Base-by-base conservation (phyloP, 345 rosid species). In the Jatropha curcas region DNA sequence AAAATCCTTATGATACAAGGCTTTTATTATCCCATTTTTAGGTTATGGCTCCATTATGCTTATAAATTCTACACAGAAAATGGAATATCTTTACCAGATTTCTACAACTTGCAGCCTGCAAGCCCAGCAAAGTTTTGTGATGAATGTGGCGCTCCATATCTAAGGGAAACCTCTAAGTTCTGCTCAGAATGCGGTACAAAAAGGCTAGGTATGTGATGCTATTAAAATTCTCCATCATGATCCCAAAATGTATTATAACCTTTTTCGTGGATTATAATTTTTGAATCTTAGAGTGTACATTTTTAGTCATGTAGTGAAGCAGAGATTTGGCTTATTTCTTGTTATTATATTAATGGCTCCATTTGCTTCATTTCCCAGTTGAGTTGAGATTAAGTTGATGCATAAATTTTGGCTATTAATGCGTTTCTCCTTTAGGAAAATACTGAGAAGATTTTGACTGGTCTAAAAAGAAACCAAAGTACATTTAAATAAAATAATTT, bases 171-270 rank as follows among this genome's bases (percentile, higher is more conserved):
- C 55, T 94, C 97, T 33, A 92, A 94, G 75, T 94, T 89, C 85
- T 94, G 98, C 82, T 92, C 97, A 0, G 97, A 92, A 78, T 94
- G 98, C 56, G 98, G 98, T 12, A 68, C 86, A 33, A 94, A 94
- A 85, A 86, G 98, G 77, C 75, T 89, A 73, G 98, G 98, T 75
- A 85, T 79, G 3, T 90, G 84, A 84, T 31, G 50, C 4, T n/a
- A 20, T 41, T 46, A 28, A 55, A 51, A 8, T 39, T 4, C 27
- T 35, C 27, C 7, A 8, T 57, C 19, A 57, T 27, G 34, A 11
- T 57, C 20, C 33, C 34, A 11, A 12, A 27, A 61, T 61, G 25
- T 61, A 37, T 34, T 30, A 8, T 9, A 43, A 64, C 24, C 13
- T 20, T 24, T 14, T 4, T 25, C 22, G 27, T 25, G 7, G 3